These are phyloP conservation scores for Vinca major DNA, from an alignment of 305 asterid genomes.

Conservation along the genomic window DNA sequence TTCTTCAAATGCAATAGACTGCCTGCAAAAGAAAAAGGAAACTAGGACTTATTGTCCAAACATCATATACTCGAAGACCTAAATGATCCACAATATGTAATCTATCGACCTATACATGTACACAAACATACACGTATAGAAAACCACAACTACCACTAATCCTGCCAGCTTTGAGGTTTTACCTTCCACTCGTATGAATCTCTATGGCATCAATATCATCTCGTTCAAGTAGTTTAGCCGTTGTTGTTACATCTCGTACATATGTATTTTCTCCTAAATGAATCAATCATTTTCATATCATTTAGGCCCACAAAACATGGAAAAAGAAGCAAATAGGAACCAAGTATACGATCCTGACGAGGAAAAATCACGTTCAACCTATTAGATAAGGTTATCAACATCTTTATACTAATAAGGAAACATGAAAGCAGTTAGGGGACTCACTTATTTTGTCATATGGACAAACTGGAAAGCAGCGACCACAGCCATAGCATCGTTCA, in stretches of 20 bases:
- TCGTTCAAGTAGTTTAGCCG: constrained; percentile 57
- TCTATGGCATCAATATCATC: constrained; percentile 70
- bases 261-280: constrained; percentile 56
- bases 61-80: background rate
- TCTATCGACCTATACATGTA: background rate
- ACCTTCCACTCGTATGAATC: constrained; percentile 93
- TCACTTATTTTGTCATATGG: constrained; percentile 81
- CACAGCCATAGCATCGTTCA: constrained; percentile 93
- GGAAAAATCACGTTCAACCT: background rate
- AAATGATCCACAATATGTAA: background rate
- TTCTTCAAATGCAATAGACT: constrained; percentile 37
- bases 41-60: background rate
- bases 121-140: background rate
- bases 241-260: constrained; percentile 55
- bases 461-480: constrained; percentile 85
- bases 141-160: background rate
- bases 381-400: background rate
- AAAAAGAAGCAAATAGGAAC: background rate
- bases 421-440: constrained; percentile 9
- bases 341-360: background rate
- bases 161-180: constrained; percentile 7
- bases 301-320: background rate
- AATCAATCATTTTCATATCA: constrained; percentile 9
- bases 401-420: background rate
- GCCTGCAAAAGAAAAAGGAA: constrained; percentile 28